Conservation (phyloP, 306 rosid species). For the Dryas alaskensis region DNA sequence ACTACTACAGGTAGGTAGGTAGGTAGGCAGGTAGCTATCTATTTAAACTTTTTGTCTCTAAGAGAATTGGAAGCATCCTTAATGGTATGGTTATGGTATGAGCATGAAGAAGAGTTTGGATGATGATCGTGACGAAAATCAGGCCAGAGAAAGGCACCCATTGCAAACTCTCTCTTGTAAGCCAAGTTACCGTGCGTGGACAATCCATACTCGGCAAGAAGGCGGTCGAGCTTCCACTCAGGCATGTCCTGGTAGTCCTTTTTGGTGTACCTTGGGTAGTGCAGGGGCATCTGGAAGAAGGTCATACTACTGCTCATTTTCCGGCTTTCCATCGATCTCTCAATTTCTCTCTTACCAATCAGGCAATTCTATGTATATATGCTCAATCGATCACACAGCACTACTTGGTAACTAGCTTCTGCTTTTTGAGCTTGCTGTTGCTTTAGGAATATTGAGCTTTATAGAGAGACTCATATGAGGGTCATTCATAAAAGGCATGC, state of each 20-base stretch:
- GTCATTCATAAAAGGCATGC: not conserved
- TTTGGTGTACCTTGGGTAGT: constrained; percentile 66
- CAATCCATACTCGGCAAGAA: constrained; percentile 73
- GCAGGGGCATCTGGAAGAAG: constrained; percentile 78
- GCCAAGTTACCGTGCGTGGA: constrained; percentile 59
- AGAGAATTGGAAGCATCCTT: constrained; percentile 16
- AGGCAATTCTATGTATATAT: too few relatives aligned
- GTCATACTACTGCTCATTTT: constrained; percentile 18
- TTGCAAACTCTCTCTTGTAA: constrained; percentile 66
- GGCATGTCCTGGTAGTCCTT: constrained; percentile 76
- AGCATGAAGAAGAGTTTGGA: not conserved
- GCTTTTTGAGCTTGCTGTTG: not conserved
- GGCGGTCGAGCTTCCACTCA: constrained; percentile 66
- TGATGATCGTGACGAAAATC: constrained; percentile 18
- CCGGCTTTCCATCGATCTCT: constrained; percentile 39
- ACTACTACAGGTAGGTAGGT: not conserved
- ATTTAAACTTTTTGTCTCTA: constrained; percentile 19
- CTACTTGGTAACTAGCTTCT: not conserved
- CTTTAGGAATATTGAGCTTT: not conserved
- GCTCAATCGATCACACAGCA: not conserved
- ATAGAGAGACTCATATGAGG: not conserved
- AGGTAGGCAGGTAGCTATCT: not conserved
- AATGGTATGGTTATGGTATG: not conserved
- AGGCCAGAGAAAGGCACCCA: constrained; percentile 83
- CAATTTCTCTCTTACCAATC: not conserved